Percentiles rank a stretch among this genome's conserved stretches.
phyloP scores from a whole-genome alignment of 768 basidiomycete genomes.

The Hysterangium stoloniferum region DNA sequence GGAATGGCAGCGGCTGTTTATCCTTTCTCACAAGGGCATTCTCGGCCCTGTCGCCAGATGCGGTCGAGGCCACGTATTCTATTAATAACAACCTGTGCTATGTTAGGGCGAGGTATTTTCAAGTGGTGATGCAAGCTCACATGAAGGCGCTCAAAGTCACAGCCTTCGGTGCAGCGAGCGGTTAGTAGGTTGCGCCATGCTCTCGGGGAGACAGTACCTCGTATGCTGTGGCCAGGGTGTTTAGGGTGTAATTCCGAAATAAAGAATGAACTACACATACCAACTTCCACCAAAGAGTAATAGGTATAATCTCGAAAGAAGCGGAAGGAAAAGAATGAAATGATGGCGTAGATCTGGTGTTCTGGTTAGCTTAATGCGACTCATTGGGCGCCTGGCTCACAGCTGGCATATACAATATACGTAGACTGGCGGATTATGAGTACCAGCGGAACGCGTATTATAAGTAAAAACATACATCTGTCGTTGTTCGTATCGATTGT shows the following conservation, averaged over 20 bases:
- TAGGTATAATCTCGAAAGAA: slow-evolving; percentile 74
- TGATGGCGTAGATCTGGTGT: slow-evolving; percentile 53
- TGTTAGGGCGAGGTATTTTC: background rate
- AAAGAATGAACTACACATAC: slow-evolving; percentile 25
- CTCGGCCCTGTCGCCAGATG: slow-evolving; percentile 50
- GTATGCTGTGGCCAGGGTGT: slow-evolving; percentile 42
- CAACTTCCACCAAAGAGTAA: slow-evolving; percentile 42
- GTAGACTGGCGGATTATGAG: slow-evolving; percentile 37
- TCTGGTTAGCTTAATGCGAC: background rate
- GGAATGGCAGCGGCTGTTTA: slow-evolving; percentile 63
- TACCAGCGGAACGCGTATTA: background rate
- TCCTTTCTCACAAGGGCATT: slow-evolving; percentile 73
- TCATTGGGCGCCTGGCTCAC: slow-evolving; percentile 12
- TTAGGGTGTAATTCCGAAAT: slow-evolving; percentile 16
- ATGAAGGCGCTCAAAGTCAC: slow-evolving; percentile 82
- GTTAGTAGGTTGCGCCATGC: slow-evolving; percentile 16
- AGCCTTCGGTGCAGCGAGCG: too few relatives aligned
- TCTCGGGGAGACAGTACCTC: slow-evolving; percentile 39
- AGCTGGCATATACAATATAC: slow-evolving; percentile 78
- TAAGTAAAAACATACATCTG: slow-evolving; percentile 51
- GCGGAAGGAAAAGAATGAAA: slow-evolving; percentile 82
- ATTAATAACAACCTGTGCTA: slow-evolving; percentile 61
- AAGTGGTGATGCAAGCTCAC: slow-evolving; percentile 32
- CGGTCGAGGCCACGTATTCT: slow-evolving; percentile 74
- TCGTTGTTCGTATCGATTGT: slow-evolving; percentile 62